Conservation (phyloP, 495 filamentous ascomycete species). For the Lasiosphaeris hirsuta region DNA sequence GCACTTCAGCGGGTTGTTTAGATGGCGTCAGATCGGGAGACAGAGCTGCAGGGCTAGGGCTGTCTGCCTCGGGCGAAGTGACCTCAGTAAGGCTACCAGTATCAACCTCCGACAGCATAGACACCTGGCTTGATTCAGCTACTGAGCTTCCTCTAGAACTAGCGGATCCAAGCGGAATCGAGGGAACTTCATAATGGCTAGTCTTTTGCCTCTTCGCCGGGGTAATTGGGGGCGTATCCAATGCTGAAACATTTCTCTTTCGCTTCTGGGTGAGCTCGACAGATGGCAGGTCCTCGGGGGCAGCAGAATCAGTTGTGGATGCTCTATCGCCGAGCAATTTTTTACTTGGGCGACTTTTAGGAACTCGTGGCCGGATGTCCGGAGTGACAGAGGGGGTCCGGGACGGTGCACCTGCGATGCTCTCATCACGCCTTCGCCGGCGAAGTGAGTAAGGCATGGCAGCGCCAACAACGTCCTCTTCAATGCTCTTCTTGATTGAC, state of each 20-base stretch:
- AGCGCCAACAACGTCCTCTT: slow-evolving; percentile 26
- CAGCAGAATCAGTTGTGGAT: slow-evolving; percentile 19
- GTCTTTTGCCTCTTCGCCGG: slow-evolving; percentile 43
- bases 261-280: slow-evolving; percentile 26
- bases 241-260: slow-evolving; percentile 28
- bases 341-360: slow-evolving; percentile 34
- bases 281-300: slow-evolving; percentile 17
- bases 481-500: slow-evolving; percentile 46
- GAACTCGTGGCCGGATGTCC: slow-evolving; percentile 44
- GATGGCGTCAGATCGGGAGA: slow-evolving; percentile 39
- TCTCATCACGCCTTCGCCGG: slow-evolving; percentile 41
- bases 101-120: slow-evolving; percentile 20
- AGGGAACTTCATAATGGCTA: slow-evolving; percentile 29
- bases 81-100: slow-evolving; percentile 36
- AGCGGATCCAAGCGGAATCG: slow-evolving; percentile 21
- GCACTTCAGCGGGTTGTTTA: slow-evolving; percentile 19
- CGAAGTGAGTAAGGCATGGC: slow-evolving; percentile 43
- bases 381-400: slow-evolving; percentile 47
- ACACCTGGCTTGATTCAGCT: slow-evolving; percentile 15
- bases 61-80: slow-evolving; percentile 40
- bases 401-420: slow-evolving; percentile 33
- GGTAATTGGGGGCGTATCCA: slow-evolving; percentile 44
- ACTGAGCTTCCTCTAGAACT: slow-evolving; percentile 28
- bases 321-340: slow-evolving; percentile 25
- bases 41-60: slow-evolving; percentile 29